A percentile compares a stretch with the other conserved stretches of the same genome.
Evolutionary conservation across 2,329 filamentous ascomycete species (phyloP).

Genomic region (Laburnicola sp.): DNA sequence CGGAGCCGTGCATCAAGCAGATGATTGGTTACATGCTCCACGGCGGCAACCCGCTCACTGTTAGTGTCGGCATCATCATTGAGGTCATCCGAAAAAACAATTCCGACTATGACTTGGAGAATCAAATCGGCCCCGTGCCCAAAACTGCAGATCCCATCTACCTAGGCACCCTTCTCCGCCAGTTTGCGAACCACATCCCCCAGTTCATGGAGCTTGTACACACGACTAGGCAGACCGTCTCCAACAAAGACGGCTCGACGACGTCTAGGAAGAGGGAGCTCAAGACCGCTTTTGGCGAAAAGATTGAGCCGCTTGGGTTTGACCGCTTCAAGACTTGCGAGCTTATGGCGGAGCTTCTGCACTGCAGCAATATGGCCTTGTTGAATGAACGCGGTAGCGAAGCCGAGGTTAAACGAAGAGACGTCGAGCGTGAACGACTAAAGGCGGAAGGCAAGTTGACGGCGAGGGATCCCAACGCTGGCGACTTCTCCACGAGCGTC

Average conservation of each 20-base stretch:
- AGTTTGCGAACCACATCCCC: slow-evolving; percentile 88
- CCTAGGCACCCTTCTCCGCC: slow-evolving; percentile 81
- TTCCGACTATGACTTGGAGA: slow-evolving; percentile 95
- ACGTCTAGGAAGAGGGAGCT: slow-evolving; percentile 73
- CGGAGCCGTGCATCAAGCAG: slow-evolving; percentile 76
- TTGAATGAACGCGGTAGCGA: slow-evolving; percentile 91
- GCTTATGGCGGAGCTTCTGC: slow-evolving; percentile 93
- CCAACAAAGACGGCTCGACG: slow-evolving; percentile 58
- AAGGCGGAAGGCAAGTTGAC: slow-evolving; percentile 75
- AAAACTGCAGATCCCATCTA: slow-evolving; percentile 94
- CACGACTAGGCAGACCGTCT: slow-evolving; percentile 65
- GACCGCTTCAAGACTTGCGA: slow-evolving; percentile 99
- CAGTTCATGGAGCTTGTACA: slow-evolving; percentile 92
- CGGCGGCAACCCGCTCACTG: slow-evolving; percentile 90
- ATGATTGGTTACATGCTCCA: slow-evolving; percentile 91
- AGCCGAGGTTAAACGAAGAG: slow-evolving; percentile 77
- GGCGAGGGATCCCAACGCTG: slow-evolving; percentile 60
- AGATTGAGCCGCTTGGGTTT: slow-evolving; percentile 92
- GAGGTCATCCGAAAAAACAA: slow-evolving; percentile 99
- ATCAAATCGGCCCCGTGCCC: slow-evolving; percentile 76
- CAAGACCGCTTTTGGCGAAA: slow-evolving; percentile 84
- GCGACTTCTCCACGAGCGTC: slow-evolving; percentile 55
- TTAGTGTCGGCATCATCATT: slow-evolving; percentile 95
- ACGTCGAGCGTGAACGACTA: slow-evolving; percentile 78
- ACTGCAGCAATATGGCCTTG: slow-evolving; percentile 98